Evolutionary conservation across 2,329 filamentous ascomycete genomes (phyloP).

Genomic region (Lecanosticta acicola): DNA sequence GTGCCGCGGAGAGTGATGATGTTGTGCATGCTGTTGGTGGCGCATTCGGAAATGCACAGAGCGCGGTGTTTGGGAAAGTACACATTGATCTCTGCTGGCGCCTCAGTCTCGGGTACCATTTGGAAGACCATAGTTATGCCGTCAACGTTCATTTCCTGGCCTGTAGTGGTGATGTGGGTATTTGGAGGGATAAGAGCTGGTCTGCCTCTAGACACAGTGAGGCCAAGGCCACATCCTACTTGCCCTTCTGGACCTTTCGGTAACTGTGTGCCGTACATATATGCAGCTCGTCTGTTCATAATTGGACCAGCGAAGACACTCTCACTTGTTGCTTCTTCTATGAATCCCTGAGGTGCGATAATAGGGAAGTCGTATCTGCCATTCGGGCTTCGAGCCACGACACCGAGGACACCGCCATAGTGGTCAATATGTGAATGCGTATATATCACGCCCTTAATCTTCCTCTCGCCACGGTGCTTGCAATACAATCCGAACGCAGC

Average conservation of each 20-base stretch:
- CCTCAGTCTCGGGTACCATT: slow-evolving; percentile 1
- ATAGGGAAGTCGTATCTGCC: neutral
- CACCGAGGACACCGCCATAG: neutral
- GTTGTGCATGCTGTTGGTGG: neutral
- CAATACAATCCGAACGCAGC: neutral
- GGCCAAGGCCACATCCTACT: neutral
- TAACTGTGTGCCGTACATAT: neutral
- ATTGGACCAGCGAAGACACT: neutral
- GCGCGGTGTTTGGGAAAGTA: neutral
- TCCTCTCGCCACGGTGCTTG: neutral
- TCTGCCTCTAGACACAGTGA: neutral
- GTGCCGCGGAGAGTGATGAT: slow-evolving; percentile 1
- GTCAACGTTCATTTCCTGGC: neutral
- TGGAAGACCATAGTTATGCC: neutral
- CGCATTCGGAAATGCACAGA: slow-evolving; percentile 1
- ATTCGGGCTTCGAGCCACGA: neutral
- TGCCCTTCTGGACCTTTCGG: neutral
- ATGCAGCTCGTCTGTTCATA: neutral
- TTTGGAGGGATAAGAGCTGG: neutral
- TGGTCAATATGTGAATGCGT: neutral
- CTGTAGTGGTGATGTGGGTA: neutral
- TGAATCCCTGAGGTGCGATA: neutral
- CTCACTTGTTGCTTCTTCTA: neutral
- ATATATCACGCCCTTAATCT: neutral
- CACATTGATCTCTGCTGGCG: neutral